phyloP scores from a whole-genome alignment of 106 monocot species.

The Phalaenopsis aphrodite region DNA sequence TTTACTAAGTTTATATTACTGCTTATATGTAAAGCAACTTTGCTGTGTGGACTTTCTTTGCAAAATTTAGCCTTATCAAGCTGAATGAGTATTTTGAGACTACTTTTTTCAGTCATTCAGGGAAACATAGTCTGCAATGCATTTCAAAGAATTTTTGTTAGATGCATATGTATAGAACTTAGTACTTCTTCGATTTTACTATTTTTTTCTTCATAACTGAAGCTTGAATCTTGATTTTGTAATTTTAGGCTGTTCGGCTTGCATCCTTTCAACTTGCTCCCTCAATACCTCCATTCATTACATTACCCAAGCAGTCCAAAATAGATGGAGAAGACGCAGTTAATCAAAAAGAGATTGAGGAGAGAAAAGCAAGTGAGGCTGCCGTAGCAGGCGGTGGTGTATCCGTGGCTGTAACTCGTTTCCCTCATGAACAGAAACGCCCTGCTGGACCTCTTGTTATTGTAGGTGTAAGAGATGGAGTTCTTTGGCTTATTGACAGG shows the following conservation, averaged over 20 bases:
- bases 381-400: conserved; percentile 98
- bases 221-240: not conserved
- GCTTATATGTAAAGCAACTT: not conserved
- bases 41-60: not conserved
- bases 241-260: conserved; percentile 75
- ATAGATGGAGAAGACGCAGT: conserved; percentile 60
- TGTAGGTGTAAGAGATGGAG: conserved; percentile 93
- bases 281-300: conserved; percentile 90
- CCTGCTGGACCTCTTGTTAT: conserved; percentile 89
- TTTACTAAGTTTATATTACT: not conserved
- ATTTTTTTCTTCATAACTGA: not conserved
- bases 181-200: not conserved
- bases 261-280: conserved; percentile 98
- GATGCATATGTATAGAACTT: not conserved
- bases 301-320: conserved; percentile 77
- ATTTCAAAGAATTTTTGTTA: not conserved
- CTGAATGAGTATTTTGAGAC: not conserved
- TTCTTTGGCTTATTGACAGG: conserved; percentile 99
- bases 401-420: conserved; percentile 90
- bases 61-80: not conserved
- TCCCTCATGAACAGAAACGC: conserved; percentile 92
- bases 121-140: not conserved
- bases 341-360: conserved; percentile 48
- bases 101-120: not conserved
- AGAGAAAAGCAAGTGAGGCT: conserved; percentile 75